Conservation (phyloP, 331 rosid species). For the Acacia concinna region DNA sequence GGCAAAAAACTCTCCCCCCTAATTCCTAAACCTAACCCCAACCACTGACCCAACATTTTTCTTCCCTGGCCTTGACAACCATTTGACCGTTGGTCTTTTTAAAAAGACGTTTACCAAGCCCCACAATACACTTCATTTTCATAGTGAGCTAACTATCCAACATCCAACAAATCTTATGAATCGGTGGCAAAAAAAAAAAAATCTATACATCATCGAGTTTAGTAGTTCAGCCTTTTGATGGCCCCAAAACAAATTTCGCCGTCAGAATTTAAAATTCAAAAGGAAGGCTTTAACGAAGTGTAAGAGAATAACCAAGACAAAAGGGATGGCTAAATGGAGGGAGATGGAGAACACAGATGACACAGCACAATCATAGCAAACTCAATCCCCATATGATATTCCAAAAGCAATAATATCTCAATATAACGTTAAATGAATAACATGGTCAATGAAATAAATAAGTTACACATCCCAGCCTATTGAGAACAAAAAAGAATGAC, state of each 20-base stretch:
- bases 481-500: neutral
- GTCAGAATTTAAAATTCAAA: neutral
- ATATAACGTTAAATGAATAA: conserved; percentile 5
- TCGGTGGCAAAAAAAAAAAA: too few relatives aligned
- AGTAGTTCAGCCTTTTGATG: neutral
- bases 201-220: neutral
- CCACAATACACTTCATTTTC: neutral
- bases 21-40: too few relatives aligned
- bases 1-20: too few relatives aligned
- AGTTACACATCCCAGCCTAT: conserved; percentile 16
- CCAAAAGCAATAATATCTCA: conserved; percentile 27
- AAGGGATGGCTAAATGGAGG: neutral
- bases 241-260: neutral
- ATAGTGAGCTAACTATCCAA: neutral
- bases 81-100: neutral
- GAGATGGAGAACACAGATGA: neutral
- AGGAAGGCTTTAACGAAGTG: neutral
- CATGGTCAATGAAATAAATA: conserved; percentile 1
- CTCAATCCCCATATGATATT: neutral
- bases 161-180: too few relatives aligned
- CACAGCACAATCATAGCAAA: neutral
- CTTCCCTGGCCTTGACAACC: neutral
- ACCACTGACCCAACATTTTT: neutral
- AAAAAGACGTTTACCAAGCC: neutral
- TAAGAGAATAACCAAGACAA: neutral